phyloP scores from a whole-genome alignment of 2,329 filamentous ascomycete species.

The Didymellaceae sp. region DNA sequence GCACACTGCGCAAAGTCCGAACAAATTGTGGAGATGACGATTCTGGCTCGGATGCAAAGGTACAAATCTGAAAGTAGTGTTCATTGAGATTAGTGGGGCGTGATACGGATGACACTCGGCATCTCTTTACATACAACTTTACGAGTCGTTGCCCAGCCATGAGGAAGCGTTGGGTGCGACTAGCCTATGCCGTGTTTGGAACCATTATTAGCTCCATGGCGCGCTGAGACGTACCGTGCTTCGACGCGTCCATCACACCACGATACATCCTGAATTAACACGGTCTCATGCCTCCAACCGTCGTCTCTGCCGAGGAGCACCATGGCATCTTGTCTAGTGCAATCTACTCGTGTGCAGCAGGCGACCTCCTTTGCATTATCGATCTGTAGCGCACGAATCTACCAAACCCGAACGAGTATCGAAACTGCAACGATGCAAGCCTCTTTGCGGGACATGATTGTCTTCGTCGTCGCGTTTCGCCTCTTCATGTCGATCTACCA shows the following conservation, averaged over 20 bases:
- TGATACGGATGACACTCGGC: conserved; percentile 41
- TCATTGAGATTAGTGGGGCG: conserved; percentile 28
- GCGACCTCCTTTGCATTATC: conserved; percentile 16
- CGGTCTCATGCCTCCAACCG: conserved; percentile 34
- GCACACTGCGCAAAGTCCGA: conserved; percentile 19
- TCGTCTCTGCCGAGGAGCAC: conserved; percentile 28
- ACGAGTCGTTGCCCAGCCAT: conserved; percentile 24
- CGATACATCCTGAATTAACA: conserved; percentile 31
- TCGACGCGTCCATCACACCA: conserved; percentile 39
- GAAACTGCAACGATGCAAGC: conserved; percentile 20
- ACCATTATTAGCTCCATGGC: conserved; percentile 42
- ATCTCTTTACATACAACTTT: conserved; percentile 20
- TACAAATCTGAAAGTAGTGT: conserved; percentile 24
- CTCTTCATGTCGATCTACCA: conserved; percentile 15
- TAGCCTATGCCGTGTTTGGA: conserved; percentile 35
- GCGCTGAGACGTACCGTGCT: conserved; percentile 46
- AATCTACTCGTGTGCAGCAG: conserved; percentile 28
- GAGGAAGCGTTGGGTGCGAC: conserved; percentile 29
- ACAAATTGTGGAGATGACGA: conserved; percentile 36
- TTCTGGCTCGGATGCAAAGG: conserved; percentile 32
- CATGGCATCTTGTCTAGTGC: conserved; percentile 31
- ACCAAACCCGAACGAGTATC: conserved; percentile 22
- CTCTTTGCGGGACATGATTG: conserved; percentile 17
- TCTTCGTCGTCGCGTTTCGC: conserved; percentile 11
- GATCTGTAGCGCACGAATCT: conserved; percentile 15